These are phyloP conservation scores for Marasmius tenuissimus DNA, from an alignment of 1,284 basidiomycete genomes.

Conservation along the genomic window DNA sequence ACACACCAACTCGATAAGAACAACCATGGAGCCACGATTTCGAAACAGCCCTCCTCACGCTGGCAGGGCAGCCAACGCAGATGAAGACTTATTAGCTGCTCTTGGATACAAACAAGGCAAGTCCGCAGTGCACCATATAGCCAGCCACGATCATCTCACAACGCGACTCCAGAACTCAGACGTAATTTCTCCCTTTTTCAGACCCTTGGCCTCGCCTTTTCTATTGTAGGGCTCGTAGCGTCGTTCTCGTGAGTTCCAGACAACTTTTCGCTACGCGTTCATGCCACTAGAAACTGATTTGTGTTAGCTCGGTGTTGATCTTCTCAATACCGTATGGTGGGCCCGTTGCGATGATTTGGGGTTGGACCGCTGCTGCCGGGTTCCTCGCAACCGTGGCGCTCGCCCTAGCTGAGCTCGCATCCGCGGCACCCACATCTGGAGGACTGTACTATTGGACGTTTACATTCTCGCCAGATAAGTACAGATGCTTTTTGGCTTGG, in stretches of 20 bases:
- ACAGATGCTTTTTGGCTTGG: slow-evolving; percentile 36
- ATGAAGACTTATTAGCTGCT: slow-evolving; percentile 31
- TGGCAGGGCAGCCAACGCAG: slow-evolving; percentile 6
- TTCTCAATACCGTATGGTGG: slow-evolving; percentile 48
- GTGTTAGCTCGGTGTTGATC: slow-evolving; percentile 34
- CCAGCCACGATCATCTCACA: slow-evolving; percentile 20
- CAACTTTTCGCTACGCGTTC: slow-evolving; percentile 1
- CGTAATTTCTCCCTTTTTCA: slow-evolving; percentile 14
- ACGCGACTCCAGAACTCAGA: slow-evolving; percentile 2
- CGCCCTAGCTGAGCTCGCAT: slow-evolving; percentile 52
- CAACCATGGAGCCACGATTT: no score
- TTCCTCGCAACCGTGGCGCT: slow-evolving; percentile 50
- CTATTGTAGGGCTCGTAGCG: slow-evolving; percentile 41
- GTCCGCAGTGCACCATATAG: slow-evolving; percentile 31
- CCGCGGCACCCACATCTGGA: slow-evolving; percentile 48
- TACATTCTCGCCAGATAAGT: slow-evolving; percentile 30
- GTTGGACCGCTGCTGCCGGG: slow-evolving; percentile 33
- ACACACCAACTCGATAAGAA: no score
- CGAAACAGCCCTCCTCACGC: not conserved
- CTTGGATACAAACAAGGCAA: slow-evolving; percentile 47
- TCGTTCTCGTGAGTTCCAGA: slow-evolving; percentile 35
- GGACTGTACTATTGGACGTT: slow-evolving; percentile 44
- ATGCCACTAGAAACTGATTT: slow-evolving; percentile 6
- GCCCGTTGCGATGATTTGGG: slow-evolving; percentile 50
- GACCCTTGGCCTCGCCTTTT: slow-evolving; percentile 36